phyloP scores from a whole-genome alignment of 257 asterid genomes.

The Fraxinus anomala region DNA sequence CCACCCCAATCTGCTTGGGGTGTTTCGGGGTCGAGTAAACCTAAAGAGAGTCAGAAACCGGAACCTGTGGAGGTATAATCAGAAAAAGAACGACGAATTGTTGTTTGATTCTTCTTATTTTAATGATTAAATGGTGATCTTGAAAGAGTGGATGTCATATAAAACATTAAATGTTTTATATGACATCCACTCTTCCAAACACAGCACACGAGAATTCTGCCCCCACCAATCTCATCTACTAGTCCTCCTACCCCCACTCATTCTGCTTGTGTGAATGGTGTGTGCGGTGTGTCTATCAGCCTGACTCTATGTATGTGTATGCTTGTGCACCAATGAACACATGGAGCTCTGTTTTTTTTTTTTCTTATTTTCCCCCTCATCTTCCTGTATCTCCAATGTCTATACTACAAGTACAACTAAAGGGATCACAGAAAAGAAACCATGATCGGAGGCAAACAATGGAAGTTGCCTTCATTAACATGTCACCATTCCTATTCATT shows the following conservation, averaged over 20 bases:
- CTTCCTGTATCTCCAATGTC: background rate
- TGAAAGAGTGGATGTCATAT: no score
- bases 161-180: no score
- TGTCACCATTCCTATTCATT: no score
- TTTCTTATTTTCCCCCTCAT: background rate
- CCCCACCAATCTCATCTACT: background rate
- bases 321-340: background rate
- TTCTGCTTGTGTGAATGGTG: background rate
- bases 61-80: conserved; percentile 60
- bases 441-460: background rate
- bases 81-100: background rate
- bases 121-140: background rate
- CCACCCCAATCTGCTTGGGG: conserved; percentile 69
- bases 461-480: background rate
- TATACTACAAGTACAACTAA: background rate
- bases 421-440: background rate
- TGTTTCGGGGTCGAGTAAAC: conserved; percentile 33
- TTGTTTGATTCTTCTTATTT: background rate
- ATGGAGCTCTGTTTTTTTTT: background rate
- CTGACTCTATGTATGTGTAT: background rate
- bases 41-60: conserved; percentile 35
- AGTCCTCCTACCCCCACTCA: background rate
- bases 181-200: background rate
- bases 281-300: background rate
- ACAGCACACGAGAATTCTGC: background rate